Percentiles rank a stretch among this genome's conserved stretches.
Evolutionary conservation across 164 flowering plant genomes (phyloP).

Genomic region (Nymphaea colorata): DNA sequence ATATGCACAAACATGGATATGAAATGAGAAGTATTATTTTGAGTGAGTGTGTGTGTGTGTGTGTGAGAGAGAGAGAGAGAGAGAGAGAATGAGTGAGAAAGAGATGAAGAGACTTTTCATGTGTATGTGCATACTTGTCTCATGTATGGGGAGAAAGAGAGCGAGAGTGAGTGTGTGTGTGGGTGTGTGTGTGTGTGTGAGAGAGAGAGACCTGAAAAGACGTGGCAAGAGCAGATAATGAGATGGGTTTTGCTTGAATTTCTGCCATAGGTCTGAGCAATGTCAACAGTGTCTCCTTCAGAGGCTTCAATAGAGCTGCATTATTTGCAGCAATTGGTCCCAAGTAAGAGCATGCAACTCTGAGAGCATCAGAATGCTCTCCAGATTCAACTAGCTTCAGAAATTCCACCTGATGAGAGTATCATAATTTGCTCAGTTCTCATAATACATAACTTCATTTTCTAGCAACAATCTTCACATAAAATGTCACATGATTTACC

Average conservation of each 20-base stretch:
- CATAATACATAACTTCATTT: too few species aligned
- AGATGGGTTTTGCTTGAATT: conserved; percentile 39
- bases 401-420: conserved; percentile 68
- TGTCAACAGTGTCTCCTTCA: conserved; percentile 85
- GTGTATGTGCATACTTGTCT: too few species aligned
- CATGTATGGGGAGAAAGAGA: too few species aligned
- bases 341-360: conserved; percentile 68
- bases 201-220: conserved; percentile 66
- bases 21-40: too few species aligned
- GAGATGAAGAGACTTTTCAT: too few species aligned
- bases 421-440: not conserved
- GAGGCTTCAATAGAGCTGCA: conserved; percentile 63
- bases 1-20: too few species aligned
- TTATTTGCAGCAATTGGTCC: conserved; percentile 83
- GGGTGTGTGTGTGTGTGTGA: too few species aligned
- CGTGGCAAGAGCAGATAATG: conserved; percentile 70
- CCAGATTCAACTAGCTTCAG: conserved; percentile 74
- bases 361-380: conserved; percentile 64
- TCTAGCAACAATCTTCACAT: too few species aligned
- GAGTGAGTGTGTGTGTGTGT: too few species aligned
- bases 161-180: too few species aligned
- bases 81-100: too few species aligned
- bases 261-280: conserved; percentile 61
- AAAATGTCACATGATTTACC: conserved; percentile 23
- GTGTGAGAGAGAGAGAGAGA: too few species aligned